Base-by-base conservation (phyloP, 805 yeast species). In the Saccharomycopsis sp. region DNA sequence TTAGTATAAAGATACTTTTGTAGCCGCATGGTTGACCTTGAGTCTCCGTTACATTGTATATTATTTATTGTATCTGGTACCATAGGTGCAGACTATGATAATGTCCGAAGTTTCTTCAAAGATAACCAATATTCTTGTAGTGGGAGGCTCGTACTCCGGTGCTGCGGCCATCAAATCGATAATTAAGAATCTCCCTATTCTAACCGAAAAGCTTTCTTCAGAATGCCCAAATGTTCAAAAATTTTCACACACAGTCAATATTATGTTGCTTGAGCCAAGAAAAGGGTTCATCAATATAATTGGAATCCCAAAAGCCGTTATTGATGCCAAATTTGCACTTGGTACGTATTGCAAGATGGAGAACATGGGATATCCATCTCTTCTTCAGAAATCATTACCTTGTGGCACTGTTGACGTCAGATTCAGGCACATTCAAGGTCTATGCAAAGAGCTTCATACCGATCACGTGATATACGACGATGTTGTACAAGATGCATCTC, bases 61-160 rank as follows among this genome's bases (percentile, higher is more conserved):
- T n/a, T n/a, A n/a, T n/a, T n/a, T n/a, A n/a, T n/a, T n/a, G n/a
- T n/a, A n/a, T n/a, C n/a, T n/a, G n/a, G n/a, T n/a, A n/a, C n/a
- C n/a, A n/a, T n/a, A n/a, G n/a, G n/a, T n/a, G n/a, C n/a, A n/a
- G n/a, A n/a, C n/a, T n/a, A n/a, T n/a, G n/a, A 29, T 12, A 29
- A 29, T 29, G 38, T 7, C 38, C 5, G 38, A 29, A 29, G 38
- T 29, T 29, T 29, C 38, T 29, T 29, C 38, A 12, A 29, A 29
- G 12, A 17, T 44, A 7, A 44, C 12, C 49, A 65, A 66, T 52
- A 64, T 70, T 24, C 57, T 70, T 12, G 64, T 69, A 7, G 62
- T 72, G 20, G 76, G 77, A 15, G 75, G 74, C 1, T 72, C 76
- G 0, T 73, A 67, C 60, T 74, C 73, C 14, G 76, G 76, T 1